Conservation (phyloP, 139 green algal genomes). For the Pleodorina starrii region DNA sequence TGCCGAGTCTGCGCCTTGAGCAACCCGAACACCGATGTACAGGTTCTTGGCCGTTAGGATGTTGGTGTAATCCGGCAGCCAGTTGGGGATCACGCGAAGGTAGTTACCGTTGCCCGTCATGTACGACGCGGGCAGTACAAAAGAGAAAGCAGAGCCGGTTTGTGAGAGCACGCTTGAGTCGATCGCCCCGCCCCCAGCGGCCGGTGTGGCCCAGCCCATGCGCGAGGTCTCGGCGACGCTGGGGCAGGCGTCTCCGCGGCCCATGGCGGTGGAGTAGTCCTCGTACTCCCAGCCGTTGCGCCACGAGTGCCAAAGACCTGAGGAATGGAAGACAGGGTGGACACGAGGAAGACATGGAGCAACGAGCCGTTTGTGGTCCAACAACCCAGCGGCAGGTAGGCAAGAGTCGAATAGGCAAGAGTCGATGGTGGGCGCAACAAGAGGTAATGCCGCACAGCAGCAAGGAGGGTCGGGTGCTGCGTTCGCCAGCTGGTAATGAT, state of each 20-base stretch:
- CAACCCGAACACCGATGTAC: not conserved
- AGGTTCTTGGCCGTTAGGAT: not conserved
- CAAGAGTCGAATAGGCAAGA: too few species aligned
- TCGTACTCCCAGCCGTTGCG: conserved; percentile 1
- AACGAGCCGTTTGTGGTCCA: too few species aligned
- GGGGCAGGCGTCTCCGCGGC: conserved; percentile 34
- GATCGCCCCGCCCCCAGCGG: not conserved
- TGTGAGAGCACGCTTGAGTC: not conserved
- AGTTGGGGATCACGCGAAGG: not conserved
- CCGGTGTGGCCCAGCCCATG: conserved; percentile 20
- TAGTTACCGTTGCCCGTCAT: not conserved
- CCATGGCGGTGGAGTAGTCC: conserved; percentile 26
- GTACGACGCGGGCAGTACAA: conserved; percentile 24
- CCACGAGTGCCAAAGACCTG: conserved; percentile 26
- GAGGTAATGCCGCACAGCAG: too few species aligned
- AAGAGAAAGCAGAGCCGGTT: not conserved
- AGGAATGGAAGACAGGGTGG: not conserved
- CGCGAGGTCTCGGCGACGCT: conserved; percentile 1
- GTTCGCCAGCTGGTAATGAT: too few species aligned
- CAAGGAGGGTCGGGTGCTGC: too few species aligned
- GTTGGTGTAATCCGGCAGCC: not conserved
- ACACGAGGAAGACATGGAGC: too few species aligned
- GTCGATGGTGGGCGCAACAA: too few species aligned
- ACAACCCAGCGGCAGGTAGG: too few species aligned
- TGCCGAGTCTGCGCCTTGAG: not conserved